Evolutionary conservation across 768 basidiomycete species (phyloP).

Genomic region (Xerocomus potaroensis): DNA sequence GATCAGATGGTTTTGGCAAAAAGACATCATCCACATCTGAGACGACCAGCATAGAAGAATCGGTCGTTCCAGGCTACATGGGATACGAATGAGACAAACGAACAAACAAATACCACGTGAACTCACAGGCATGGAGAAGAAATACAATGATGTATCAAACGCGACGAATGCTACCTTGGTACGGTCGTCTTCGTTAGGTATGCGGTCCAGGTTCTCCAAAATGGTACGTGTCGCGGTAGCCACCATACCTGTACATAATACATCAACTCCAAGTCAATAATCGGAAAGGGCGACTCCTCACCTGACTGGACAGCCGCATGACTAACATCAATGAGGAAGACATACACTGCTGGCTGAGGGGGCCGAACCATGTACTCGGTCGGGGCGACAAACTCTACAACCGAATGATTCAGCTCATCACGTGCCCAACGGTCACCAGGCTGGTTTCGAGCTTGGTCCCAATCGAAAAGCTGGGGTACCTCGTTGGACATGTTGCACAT

Average conservation of each 20-base stretch:
- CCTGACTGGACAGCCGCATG: slow-evolving; percentile 88
- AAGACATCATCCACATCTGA: slow-evolving; percentile 97
- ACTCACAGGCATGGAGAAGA: slow-evolving; percentile 83
- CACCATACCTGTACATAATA: slow-evolving; percentile 72
- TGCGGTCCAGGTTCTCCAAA: slow-evolving; percentile 88
- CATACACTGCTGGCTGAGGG: slow-evolving; percentile 94
- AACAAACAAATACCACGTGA: background rate
- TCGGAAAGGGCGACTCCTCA: slow-evolving; percentile 28
- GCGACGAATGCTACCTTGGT: slow-evolving; percentile 92
- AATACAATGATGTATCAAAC: slow-evolving; percentile 90
- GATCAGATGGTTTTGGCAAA: slow-evolving; percentile 91
- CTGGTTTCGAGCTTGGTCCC: slow-evolving; percentile 91
- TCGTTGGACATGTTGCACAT: slow-evolving; percentile 99
- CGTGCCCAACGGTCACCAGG: slow-evolving; percentile 95
- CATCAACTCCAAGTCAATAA: background rate
- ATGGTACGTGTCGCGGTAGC: slow-evolving; percentile 97
- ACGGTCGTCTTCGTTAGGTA: slow-evolving; percentile 91
- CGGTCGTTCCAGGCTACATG: slow-evolving; percentile 58
- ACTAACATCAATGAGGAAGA: slow-evolving; percentile 96
- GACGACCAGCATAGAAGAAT: slow-evolving; percentile 94
- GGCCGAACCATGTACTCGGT: slow-evolving; percentile 99
- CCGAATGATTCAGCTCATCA: slow-evolving; percentile 87
- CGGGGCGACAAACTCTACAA: slow-evolving; percentile 96
- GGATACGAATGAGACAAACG: background rate
- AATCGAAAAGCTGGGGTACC: slow-evolving; percentile 97